A percentile compares a stretch with the other conserved stretches of the same genome.
Evolutionary conservation across 257 asterid species (phyloP).

Genomic region (Jacaranda mimosifolia): DNA sequence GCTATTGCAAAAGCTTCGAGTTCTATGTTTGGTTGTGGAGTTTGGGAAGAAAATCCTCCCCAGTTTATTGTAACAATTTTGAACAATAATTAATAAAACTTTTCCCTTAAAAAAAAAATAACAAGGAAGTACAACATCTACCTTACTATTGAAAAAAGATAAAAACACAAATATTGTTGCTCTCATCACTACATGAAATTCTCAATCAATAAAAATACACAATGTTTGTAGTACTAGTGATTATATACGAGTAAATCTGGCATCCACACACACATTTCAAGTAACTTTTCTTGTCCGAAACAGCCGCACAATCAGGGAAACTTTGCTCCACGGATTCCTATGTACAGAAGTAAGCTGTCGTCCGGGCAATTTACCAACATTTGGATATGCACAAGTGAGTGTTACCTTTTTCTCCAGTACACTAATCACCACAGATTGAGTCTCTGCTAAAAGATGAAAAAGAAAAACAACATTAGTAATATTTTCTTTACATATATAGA

Average conservation of each 20-base stretch:
- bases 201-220: too few species aligned
- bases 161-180: too few species aligned
- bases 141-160: not conserved
- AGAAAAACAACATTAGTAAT: not conserved
- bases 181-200: too few species aligned
- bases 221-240: not conserved
- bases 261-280: not conserved
- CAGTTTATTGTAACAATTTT: too few species aligned
- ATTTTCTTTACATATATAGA: too few species aligned
- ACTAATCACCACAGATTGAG: conserved; percentile 62
- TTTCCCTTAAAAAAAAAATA: too few species aligned
- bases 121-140: too few species aligned
- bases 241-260: not conserved
- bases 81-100: too few species aligned
- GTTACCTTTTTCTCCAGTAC: conserved; percentile 64
- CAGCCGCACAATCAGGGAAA: conserved; percentile 27
- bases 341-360: conserved; percentile 25
- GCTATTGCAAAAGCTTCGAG: too few species aligned
- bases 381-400: conserved; percentile 49
- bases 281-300: not conserved
- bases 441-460: conserved; percentile 51
- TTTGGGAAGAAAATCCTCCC: too few species aligned
- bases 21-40: too few species aligned
- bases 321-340: conserved; percentile 38
- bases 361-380: conserved; percentile 18